phyloP scores from a whole-genome alignment of 495 filamentous ascomycete species.

The Penicillium ochrochloron region DNA sequence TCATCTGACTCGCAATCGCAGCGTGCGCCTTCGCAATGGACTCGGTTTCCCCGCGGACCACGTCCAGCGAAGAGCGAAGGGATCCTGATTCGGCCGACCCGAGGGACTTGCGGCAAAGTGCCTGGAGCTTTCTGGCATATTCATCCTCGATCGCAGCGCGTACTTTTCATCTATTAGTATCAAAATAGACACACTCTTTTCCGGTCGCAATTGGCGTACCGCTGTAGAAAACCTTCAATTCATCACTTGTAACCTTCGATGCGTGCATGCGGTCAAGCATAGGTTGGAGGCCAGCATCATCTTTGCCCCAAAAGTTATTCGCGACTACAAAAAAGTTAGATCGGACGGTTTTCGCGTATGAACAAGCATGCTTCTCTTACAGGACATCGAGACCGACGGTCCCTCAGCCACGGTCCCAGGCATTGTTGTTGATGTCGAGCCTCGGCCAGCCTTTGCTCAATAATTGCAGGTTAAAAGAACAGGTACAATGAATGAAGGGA shows the following conservation, averaged over 20 bases:
- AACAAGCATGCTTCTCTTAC: slow-evolving; percentile 41
- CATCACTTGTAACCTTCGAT: slow-evolving; percentile 94
- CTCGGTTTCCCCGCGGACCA: slow-evolving; percentile 89
- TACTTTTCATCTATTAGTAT: slow-evolving; percentile 52
- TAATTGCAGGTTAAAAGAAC: slow-evolving; percentile 23
- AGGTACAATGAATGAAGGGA: slow-evolving; percentile 17
- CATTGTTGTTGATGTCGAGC: slow-evolving; percentile 54
- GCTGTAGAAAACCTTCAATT: slow-evolving; percentile 89
- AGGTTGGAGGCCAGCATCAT: slow-evolving; percentile 92
- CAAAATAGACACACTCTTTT: not conserved
- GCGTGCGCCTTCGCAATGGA: slow-evolving; percentile 92
- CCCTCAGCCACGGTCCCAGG: slow-evolving; percentile 64
- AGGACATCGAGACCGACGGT: slow-evolving; percentile 67
- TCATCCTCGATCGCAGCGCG: slow-evolving; percentile 96
- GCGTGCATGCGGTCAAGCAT: slow-evolving; percentile 95
- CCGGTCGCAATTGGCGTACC: slow-evolving; percentile 49
- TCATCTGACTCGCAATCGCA: slow-evolving; percentile 90
- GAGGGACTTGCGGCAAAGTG: slow-evolving; percentile 84
- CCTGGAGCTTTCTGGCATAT: slow-evolving; percentile 88
- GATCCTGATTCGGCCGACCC: slow-evolving; percentile 89
- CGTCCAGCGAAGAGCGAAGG: slow-evolving; percentile 80
- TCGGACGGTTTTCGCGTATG: slow-evolving; percentile 19
- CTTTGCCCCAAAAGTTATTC: slow-evolving; percentile 99
- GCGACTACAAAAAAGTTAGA: slow-evolving; percentile 63
- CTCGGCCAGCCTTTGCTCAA: slow-evolving; percentile 52